Conservation (phyloP, 2,329 filamentous ascomycete species). For the Claviceps maximensis region DNA sequence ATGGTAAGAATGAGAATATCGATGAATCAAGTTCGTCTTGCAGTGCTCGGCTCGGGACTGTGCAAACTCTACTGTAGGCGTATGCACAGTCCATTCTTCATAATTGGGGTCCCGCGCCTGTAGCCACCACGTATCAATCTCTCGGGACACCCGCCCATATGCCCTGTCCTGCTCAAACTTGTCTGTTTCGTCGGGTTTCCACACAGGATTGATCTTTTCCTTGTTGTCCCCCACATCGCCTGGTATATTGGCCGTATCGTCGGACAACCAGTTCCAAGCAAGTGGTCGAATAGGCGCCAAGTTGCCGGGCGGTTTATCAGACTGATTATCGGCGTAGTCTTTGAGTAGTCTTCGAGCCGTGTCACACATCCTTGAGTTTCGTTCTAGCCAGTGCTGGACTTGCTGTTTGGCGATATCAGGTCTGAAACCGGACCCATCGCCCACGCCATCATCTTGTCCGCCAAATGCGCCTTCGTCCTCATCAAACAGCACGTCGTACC, state of each 20-base stretch:
- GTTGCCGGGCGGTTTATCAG: constrained; percentile 35
- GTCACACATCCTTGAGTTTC: constrained; percentile 46
- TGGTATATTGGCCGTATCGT: constrained; percentile 17
- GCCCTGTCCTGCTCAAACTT: constrained; percentile 45
- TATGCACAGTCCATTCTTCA: constrained; percentile 42
- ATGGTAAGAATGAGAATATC: constrained; percentile 35
- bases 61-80: constrained; percentile 48
- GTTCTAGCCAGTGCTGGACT: constrained; percentile 48
- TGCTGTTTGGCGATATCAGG: constrained; percentile 45
- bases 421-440: constrained; percentile 39
- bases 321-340: constrained; percentile 38
- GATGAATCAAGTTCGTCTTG: constrained; percentile 44
- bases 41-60: constrained; percentile 43
- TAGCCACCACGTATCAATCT: constrained; percentile 54
- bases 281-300: constrained; percentile 37
- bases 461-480: constrained; percentile 36
- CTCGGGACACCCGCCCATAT: constrained; percentile 49
- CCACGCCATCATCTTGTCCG: constrained; percentile 37
- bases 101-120: constrained; percentile 46
- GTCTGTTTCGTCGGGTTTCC: constrained; percentile 38
- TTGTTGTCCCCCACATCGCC: constrained; percentile 24
- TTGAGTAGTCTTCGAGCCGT: constrained; percentile 40
- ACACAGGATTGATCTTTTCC: constrained; percentile 32
- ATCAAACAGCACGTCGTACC: constrained; percentile 53
- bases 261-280: constrained; percentile 43